Conservation (phyloP, 1,284 basidiomycete genomes). For the Boletus smithii region DNA sequence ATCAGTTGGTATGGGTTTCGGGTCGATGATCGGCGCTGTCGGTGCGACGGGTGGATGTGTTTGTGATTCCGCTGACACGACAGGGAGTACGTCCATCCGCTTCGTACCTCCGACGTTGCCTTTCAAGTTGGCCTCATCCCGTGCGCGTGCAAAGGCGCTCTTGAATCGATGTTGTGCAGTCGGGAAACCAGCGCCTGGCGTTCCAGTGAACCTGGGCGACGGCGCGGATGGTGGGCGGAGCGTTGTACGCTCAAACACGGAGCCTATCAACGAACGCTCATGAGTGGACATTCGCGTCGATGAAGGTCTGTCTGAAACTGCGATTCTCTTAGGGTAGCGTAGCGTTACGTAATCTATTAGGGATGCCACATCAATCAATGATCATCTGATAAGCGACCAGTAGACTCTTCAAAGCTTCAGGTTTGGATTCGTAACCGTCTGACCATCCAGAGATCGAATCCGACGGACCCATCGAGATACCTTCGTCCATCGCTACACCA, state of each 20-base stretch:
- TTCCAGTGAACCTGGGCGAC: slow-evolving; percentile 29
- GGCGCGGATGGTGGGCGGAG: slow-evolving; percentile 27
- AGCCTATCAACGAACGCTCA: slow-evolving; percentile 45
- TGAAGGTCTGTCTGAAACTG: too few relatives aligned
- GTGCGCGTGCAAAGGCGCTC: slow-evolving; percentile 56
- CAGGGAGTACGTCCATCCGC: slow-evolving; percentile 28
- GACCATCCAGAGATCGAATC: too few relatives aligned
- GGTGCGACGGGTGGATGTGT: neutral
- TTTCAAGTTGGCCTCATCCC: slow-evolving; percentile 36
- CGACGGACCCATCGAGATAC: too few relatives aligned
- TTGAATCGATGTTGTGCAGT: slow-evolving; percentile 55
- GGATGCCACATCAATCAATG: too few relatives aligned
- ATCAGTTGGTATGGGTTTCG: slow-evolving; percentile 18
- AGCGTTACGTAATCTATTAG: too few relatives aligned
- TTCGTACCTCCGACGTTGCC: slow-evolving; percentile 9
- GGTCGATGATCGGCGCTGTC: neutral
- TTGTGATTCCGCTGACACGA: slow-evolving; percentile 10
- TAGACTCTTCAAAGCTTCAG: too few relatives aligned
- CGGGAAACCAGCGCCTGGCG: slow-evolving; percentile 52
- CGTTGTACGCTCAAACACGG: slow-evolving; percentile 54
- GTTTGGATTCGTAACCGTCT: too few relatives aligned
- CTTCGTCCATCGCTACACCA: too few relatives aligned
- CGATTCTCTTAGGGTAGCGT: too few relatives aligned
- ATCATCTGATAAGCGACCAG: too few relatives aligned
- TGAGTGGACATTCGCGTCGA: slow-evolving; percentile 19